phyloP scores from a whole-genome alignment of 805 yeast species.

The Pichia heedii region DNA sequence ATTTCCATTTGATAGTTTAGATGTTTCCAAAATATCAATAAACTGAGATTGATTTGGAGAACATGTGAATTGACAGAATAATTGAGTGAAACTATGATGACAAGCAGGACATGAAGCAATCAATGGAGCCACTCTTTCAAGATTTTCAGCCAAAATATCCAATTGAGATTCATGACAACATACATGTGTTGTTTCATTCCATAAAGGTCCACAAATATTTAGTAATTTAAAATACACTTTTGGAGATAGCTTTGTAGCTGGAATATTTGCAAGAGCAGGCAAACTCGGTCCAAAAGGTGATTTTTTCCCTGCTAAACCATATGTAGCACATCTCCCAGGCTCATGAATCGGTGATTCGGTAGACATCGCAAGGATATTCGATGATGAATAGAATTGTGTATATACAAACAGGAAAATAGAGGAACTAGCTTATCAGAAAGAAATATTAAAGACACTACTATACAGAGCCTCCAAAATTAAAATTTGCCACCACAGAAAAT shows the following conservation, averaged over 20 bases:
- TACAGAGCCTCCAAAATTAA: too few species aligned
- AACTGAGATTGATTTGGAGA: slow-evolving; percentile 75
- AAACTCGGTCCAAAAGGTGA: slow-evolving; percentile 68
- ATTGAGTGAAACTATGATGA: slow-evolving; percentile 67
- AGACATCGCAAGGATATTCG: too few species aligned
- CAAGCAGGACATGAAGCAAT: slow-evolving; percentile 95
- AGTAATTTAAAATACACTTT: slow-evolving; percentile 39
- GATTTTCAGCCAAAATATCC: slow-evolving; percentile 41
- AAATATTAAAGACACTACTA: too few species aligned
- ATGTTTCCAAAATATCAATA: slow-evolving; percentile 53
- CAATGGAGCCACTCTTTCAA: slow-evolving; percentile 68
- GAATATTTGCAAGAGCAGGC: slow-evolving; percentile 61
- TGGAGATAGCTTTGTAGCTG: slow-evolving; percentile 38
- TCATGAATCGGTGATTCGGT: slow-evolving; percentile 19
- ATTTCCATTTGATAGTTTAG: slow-evolving; percentile 38
- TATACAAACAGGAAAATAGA: too few species aligned
- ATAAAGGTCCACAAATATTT: slow-evolving; percentile 66
- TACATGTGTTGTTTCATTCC: slow-evolving; percentile 38
- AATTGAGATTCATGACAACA: slow-evolving; percentile 72
- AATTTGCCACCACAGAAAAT: too few species aligned
- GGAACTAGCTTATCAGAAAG: too few species aligned
- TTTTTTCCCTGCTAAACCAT: slow-evolving; percentile 64
- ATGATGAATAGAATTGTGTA: too few species aligned
- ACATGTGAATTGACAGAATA: slow-evolving; percentile 86
- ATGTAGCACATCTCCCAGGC: slow-evolving; percentile 45